Percentiles rank a stretch among this genome's conserved stretches.
Conservation (phyloP, 2,329 filamentous ascomycete genomes). For the Exophiala calicioides region DNA sequence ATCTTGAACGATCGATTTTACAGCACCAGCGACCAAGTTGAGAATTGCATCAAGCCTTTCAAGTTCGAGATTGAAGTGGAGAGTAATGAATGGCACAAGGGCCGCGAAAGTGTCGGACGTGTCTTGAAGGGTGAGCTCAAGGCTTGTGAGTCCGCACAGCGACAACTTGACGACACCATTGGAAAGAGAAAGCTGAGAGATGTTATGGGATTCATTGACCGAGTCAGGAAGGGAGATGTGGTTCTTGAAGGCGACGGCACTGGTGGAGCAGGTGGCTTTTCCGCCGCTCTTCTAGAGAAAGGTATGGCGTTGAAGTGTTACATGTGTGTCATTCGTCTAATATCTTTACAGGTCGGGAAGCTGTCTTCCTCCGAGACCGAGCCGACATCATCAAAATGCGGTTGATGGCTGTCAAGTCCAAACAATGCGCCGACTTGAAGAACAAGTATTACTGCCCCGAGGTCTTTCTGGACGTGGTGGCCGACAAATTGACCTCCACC, state of each 20-base stretch:
- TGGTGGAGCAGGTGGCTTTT: slow-evolving; percentile 91
- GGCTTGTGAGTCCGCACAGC: slow-evolving; percentile 78
- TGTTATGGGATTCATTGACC: slow-evolving; percentile 88
- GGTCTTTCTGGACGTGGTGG: slow-evolving; percentile 95
- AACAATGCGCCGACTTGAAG: slow-evolving; percentile 77
- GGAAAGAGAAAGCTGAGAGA: slow-evolving; percentile 84
- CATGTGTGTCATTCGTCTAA: slow-evolving; percentile 3
- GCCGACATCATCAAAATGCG: slow-evolving; percentile 89
- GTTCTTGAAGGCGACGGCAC: slow-evolving; percentile 78
- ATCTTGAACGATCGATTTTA: slow-evolving; percentile 95
- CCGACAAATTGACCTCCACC: slow-evolving; percentile 89
- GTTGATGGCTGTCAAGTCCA: slow-evolving; percentile 80
- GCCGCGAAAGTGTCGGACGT: slow-evolving; percentile 75
- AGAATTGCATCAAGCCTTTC: slow-evolving; percentile 98
- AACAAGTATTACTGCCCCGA: slow-evolving; percentile 98
- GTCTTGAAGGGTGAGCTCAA: slow-evolving; percentile 85
- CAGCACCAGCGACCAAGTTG: slow-evolving; percentile 94
- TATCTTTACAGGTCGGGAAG: slow-evolving; percentile 71
- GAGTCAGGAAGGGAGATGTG: slow-evolving; percentile 81
- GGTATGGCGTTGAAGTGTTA: slow-evolving; percentile 56
- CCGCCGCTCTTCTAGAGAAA: slow-evolving; percentile 76
- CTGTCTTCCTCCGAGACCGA: slow-evolving; percentile 88
- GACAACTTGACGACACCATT: slow-evolving; percentile 71
- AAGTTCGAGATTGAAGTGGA: slow-evolving; percentile 98
- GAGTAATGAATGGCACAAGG: slow-evolving; percentile 81